phyloP scores from a whole-genome alignment of 257 asterid genomes.

The Nicotiana undulata region DNA sequence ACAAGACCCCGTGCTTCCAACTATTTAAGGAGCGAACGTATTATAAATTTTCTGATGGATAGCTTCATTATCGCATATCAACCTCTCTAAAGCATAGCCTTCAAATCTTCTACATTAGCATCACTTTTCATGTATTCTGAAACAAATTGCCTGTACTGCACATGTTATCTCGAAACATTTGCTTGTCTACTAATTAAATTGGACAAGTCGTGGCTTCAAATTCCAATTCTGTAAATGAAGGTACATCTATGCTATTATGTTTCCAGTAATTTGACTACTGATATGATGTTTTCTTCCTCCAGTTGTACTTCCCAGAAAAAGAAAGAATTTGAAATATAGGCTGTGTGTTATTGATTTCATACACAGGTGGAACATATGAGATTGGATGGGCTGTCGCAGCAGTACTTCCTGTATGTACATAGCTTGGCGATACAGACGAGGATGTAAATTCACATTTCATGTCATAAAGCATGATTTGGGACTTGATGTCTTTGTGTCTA shows the following conservation, averaged over 20 bases:
- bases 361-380: slow-evolving; percentile 37
- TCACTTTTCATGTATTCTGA: not conserved
- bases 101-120: too few relatives aligned
- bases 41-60: too few relatives aligned
- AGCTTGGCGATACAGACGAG: slow-evolving; percentile 42
- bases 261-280: not conserved
- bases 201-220: not conserved
- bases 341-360: not conserved
- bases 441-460: slow-evolving; percentile 40
- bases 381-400: slow-evolving; percentile 57
- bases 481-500: slow-evolving; percentile 49
- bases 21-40: too few relatives aligned
- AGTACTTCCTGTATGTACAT: slow-evolving; percentile 62
- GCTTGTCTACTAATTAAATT: not conserved
- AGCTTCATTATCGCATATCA: too few relatives aligned
- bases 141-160: not conserved
- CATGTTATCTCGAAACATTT: not conserved
- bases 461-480: slow-evolving; percentile 55
- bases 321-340: not conserved
- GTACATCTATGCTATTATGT: not conserved
- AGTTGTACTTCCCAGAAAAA: not conserved
- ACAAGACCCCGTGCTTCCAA: too few relatives aligned
- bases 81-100: too few relatives aligned
- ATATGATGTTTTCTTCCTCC: not conserved
- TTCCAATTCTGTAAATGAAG: not conserved